Base-by-base conservation (phyloP, 1,284 basidiomycete genomes). In the Melampsora larici-populina region DNA sequence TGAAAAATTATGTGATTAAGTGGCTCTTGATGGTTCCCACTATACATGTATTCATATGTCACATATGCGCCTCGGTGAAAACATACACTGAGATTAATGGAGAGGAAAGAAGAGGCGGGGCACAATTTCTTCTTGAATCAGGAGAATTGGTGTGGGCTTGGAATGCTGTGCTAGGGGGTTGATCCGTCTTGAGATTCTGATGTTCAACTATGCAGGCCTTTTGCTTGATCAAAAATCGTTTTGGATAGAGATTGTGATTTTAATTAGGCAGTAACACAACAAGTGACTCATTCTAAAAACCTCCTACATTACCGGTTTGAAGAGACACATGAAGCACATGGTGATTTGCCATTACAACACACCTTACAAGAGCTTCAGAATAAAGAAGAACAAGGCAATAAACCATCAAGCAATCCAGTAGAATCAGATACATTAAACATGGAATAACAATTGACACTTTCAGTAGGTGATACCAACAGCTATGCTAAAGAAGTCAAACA, bases 281-380 rank as follows among this genome's bases (percentile, higher is more conserved):
- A n/a, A n/a, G n/a, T n/a, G n/a, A n/a, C n/a, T n/a, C n/a, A n/a
- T n/a, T n/a, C n/a, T n/a, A n/a, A n/a, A n/a, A n/a, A 29, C 17
- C 15, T 26, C 26, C 29, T 63, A 26, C 67, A 69, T 36, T 69
- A 48, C 58, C 67, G 67, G 58, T 69, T 69, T 51, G 67, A 69
- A 55, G 48, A 46, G 36, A 69, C 49, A 40, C 67, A 69, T 36
- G 67, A 69, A 69, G 49, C 58, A 55, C 67, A 69, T 31, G 67
- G 67, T 55, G 67, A 69, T 69, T 69, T 55, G 43, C 67, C 67
- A 40, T 69, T 69, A 55, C 67, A 69, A 33, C 67, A 48, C 13
- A 69, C 67, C 67, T 69, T 69, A 55, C 67, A 48, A 46, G 67
- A 69, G 49, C 67, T 69, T 48, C 29, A 36, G 26, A 36, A 31